These are phyloP conservation scores for Neostapfia colusana DNA, from an alignment of 176 grass and related monocot genomes.

Conservation along the genomic window DNA sequence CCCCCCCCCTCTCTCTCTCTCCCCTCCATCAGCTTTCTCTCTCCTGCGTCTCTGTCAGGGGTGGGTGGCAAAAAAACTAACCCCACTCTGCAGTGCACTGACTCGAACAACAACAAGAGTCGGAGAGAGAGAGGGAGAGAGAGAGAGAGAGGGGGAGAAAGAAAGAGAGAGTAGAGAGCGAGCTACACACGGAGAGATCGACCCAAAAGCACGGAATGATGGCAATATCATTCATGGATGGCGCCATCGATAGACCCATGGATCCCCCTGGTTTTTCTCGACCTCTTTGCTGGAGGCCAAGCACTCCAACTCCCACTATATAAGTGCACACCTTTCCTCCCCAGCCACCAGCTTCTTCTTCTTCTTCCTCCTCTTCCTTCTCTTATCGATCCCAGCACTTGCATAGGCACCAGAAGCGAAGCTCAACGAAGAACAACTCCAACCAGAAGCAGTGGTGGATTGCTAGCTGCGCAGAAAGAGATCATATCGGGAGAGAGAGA, in stretches of 20 bases:
- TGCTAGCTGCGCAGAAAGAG: not conserved
- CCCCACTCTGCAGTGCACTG: slow-evolving; percentile 52
- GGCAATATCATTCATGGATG: slow-evolving; percentile 42
- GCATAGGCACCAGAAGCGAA: not conserved
- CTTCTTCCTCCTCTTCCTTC: not conserved
- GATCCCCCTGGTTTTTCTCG: slow-evolving; percentile 16
- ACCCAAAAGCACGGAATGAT: slow-evolving; percentile 46
- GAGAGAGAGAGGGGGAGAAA: not conserved
- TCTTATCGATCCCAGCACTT: not conserved
- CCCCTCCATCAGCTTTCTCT: slow-evolving; percentile 25
- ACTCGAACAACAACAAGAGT: not conserved
- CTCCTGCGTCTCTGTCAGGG: slow-evolving; percentile 43
- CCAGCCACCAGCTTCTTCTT: slow-evolving; percentile 1
- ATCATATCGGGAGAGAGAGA: not conserved
- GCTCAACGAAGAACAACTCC: not conserved
- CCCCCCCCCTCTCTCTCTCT: slow-evolving; percentile 21
- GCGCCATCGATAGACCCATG: not conserved
- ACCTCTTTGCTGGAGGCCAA: not conserved
- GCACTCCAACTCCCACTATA: slow-evolving; percentile 43
- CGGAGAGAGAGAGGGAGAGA: not conserved
- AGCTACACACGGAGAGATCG: not conserved
- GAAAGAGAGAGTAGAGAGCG: not conserved
- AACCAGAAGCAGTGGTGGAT: not conserved
- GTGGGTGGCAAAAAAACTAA: slow-evolving; percentile 83
- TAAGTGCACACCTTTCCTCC: slow-evolving; percentile 44